Base-by-base conservation (phyloP, 306 rosid genomes). In the Inga laurina region DNA sequence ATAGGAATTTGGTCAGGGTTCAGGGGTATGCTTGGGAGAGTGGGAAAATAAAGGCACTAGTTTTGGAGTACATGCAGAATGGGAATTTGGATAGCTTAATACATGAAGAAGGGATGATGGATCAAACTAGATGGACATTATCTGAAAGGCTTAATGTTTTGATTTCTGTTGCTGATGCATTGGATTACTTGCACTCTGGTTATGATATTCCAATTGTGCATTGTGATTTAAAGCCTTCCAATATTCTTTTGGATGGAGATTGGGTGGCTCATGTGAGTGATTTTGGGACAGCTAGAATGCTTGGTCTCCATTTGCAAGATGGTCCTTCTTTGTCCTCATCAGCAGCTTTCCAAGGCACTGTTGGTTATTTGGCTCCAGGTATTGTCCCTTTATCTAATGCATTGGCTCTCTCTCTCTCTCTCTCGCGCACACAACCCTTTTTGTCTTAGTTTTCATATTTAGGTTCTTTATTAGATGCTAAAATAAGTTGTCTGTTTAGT, bases 321-420 rank as follows among this genome's bases (percentile, higher is more conserved):
- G 91, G 89, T 45, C 81, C 76, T 52, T 79, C 87, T 80, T 75
- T 90, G 78, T 90, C 94, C 77, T 86, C 97, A 46, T 82, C 98
- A 73, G 73, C 87, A 67, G 94, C 86, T 78, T 89, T 94, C 45
- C 85, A 85, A 77, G 98, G 97, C 88, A 94, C 97, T 15, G 77
- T 94, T 56, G 98, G 98, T 75, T 94, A 91, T 87, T 62, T 93
- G 84, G 97, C 98, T 68, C 97, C 98, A 91, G 98, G 98, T 93
- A 91, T 62, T 72, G 59, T 44, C 62, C 81, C 43, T 85, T 70
- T 68, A 10, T 12, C n/a, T 3, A 18, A 56, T 81, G 41, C 41
- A 13, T n/a, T 34, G 18, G 64, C 52, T 8, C 37, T 19, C 57
- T 5, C 57, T 16, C n/a, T 5, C 56, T 15, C 56, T 1, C 21